Conservation (phyloP, 108 stramenopile species). For the Fragilaria radians region DNA sequence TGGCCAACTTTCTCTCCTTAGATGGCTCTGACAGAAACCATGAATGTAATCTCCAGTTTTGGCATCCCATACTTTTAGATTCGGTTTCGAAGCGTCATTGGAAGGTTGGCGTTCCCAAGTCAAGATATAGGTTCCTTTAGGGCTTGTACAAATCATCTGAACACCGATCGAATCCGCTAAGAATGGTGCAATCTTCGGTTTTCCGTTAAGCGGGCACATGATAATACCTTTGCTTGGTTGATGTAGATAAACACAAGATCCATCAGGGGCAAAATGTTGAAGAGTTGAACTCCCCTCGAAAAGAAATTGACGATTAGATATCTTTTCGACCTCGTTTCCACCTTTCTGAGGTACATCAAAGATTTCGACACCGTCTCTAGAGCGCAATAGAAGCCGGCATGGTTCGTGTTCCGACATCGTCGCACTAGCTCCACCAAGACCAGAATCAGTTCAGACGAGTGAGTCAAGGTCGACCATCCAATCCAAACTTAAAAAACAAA, state of each 20-base stretch:
- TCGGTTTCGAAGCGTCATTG: conserved; percentile 32
- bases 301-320: conserved; percentile 31
- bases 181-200: conserved; percentile 14
- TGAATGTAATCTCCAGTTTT: conserved; percentile 36
- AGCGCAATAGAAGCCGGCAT: conserved; percentile 54
- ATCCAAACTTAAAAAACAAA: too few species aligned
- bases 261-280: conserved; percentile 41
- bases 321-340: not conserved
- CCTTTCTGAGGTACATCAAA: conserved; percentile 24
- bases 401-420: too few species aligned
- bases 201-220: conserved; percentile 22
- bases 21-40: conserved; percentile 55
- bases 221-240: conserved; percentile 46
- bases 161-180: conserved; percentile 33
- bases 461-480: too few species aligned
- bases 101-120: conserved; percentile 72
- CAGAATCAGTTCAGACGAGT: too few species aligned
- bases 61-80: conserved; percentile 80
- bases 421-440: too few species aligned
- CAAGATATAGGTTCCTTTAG: conserved; percentile 73
- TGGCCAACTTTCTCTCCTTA: conserved; percentile 72
- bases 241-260: conserved; percentile 44
- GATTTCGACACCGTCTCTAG: conserved; percentile 65
- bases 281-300: conserved; percentile 44
- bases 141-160: conserved; percentile 69